These are phyloP conservation scores for Debaryomyces castellii DNA, from an alignment of 805 yeast species.

Conservation along the genomic window DNA sequence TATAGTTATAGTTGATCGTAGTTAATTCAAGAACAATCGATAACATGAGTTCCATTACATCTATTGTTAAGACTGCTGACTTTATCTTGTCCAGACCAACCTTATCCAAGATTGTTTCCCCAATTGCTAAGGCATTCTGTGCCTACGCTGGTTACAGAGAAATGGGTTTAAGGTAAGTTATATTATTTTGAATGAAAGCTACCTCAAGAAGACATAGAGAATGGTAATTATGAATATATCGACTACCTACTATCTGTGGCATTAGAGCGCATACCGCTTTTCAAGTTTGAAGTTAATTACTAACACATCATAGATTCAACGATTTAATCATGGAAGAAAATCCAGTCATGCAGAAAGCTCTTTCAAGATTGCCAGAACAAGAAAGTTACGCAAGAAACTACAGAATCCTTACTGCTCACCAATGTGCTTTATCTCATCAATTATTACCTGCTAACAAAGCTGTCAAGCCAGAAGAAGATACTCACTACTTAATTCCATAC, in stretches of 20 bases:
- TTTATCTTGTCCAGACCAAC: constrained; percentile 78
- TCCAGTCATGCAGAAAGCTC: constrained; percentile 82
- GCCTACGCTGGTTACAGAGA: constrained; percentile 89
- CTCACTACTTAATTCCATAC: constrained; percentile 82
- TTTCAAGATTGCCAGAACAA: constrained; percentile 79
- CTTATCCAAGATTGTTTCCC: constrained; percentile 72
- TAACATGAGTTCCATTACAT: constrained; percentile 59
- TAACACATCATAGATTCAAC: constrained; percentile 56
- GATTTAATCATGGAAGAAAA: constrained; percentile 87
- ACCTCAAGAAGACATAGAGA: background rate
- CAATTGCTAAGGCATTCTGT: constrained; percentile 74
- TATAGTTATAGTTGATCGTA: background rate
- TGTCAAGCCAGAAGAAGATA: constrained; percentile 76
- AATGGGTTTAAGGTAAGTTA: constrained; percentile 69
- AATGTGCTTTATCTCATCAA: constrained; percentile 79
- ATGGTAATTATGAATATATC: too few species aligned
- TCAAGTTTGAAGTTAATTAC: constrained; percentile 5
- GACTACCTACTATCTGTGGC: too few species aligned
- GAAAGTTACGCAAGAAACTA: constrained; percentile 88
- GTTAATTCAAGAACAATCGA: background rate
- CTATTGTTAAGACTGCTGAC: constrained; percentile 73
- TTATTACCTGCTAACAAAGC: constrained; percentile 79
- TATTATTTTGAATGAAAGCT: background rate
- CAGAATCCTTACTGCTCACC: constrained; percentile 92
- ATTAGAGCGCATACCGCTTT: too few species aligned